Evolutionary conservation across 371 early-diverging fungal genomes (phyloP).

Genomic region (Syncephalastrum racemosum): DNA sequence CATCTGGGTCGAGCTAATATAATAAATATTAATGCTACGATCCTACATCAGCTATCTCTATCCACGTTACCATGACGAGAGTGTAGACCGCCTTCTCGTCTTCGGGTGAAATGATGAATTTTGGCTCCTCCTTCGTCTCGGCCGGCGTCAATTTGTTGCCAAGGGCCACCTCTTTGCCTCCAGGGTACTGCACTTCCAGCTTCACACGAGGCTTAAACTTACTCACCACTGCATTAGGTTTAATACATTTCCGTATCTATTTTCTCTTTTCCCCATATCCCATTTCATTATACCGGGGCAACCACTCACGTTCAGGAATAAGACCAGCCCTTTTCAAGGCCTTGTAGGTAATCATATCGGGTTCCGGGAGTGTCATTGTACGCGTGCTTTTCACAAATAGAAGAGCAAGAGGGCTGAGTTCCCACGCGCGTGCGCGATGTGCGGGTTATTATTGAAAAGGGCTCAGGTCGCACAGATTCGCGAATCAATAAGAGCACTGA

Average conservation of each 20-base stretch:
- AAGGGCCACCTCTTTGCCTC: constrained; percentile 43
- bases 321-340: constrained; percentile 50
- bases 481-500: too few relatives aligned
- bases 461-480: too few relatives aligned
- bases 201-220: constrained; percentile 44
- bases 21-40: background rate
- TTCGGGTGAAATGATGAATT: constrained; percentile 36
- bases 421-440: too few relatives aligned
- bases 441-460: too few relatives aligned
- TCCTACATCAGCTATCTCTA: background rate
- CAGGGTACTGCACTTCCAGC: constrained; percentile 41
- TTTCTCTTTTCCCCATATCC: background rate
- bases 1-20: constrained; percentile 64
- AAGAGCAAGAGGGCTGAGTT: too few relatives aligned
- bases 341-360: constrained; percentile 37
- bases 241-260: background rate
- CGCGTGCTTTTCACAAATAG: background rate
- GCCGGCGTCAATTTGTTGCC: constrained; percentile 47
- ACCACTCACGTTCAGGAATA: constrained; percentile 42
- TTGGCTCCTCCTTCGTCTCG: constrained; percentile 38
- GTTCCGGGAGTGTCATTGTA: constrained; percentile 53
- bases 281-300: background rate
- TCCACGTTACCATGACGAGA: constrained; percentile 48
- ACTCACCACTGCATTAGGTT: constrained; percentile 21
- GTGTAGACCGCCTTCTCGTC: constrained; percentile 48